phyloP scores from a whole-genome alignment of 2,329 filamentous ascomycete species.

The Beauveria bassiana region DNA sequence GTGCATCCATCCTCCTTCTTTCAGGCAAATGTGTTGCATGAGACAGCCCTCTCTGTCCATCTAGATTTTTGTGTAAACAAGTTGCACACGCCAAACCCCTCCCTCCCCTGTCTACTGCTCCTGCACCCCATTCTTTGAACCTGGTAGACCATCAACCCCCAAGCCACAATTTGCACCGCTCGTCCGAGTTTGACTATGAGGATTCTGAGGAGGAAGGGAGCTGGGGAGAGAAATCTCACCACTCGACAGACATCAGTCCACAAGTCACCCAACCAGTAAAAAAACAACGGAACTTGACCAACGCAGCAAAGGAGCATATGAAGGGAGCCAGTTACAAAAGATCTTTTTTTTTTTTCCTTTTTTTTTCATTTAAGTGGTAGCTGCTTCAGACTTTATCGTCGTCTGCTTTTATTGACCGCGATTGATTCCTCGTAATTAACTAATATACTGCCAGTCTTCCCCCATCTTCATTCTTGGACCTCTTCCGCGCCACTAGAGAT shows the following conservation, averaged over 20 bases:
- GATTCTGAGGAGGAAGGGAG: neutral
- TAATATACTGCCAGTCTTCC: no score
- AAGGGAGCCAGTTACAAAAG: neutral
- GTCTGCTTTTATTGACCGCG: neutral
- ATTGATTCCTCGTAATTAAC: neutral
- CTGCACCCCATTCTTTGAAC: neutral
- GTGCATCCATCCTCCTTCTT: neutral
- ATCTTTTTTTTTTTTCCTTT: neutral
- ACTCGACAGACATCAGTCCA: slow-evolving; percentile 9
- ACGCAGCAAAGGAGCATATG: neutral
- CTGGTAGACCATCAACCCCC: neutral
- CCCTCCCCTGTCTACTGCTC: neutral
- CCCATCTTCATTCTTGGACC: neutral
- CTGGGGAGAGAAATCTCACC: slow-evolving; percentile 2
- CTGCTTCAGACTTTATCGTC: neutral
- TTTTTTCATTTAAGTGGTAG: neutral
- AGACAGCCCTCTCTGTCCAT: neutral
- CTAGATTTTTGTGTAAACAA: no score
- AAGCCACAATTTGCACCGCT: neutral
- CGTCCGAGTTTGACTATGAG: neutral
- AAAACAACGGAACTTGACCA: neutral
- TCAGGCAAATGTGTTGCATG: neutral
- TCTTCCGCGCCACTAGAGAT: neutral
- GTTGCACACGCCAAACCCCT: neutral
- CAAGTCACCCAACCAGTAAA: slow-evolving; percentile 7